These are phyloP conservation scores for Mycogone perniciosa DNA, from an alignment of 2,329 filamentous ascomycete genomes.

Conservation along the genomic window DNA sequence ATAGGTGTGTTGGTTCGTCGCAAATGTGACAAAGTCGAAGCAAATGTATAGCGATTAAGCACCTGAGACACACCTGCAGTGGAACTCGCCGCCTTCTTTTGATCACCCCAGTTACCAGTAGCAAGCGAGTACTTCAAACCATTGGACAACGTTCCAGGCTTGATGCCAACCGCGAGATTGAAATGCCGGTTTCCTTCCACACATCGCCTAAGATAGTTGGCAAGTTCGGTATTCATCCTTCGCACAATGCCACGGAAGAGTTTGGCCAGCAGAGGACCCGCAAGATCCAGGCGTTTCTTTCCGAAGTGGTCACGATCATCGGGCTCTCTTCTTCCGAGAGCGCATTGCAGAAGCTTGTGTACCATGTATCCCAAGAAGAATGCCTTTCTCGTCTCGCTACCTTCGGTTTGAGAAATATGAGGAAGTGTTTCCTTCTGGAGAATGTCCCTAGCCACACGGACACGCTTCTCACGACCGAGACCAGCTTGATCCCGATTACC, in stretches of 20 bases:
- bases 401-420: constrained; percentile 92
- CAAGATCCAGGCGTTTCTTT: constrained; percentile 95
- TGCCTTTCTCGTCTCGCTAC: constrained; percentile 90
- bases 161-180: constrained; percentile 84
- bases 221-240: constrained; percentile 84
- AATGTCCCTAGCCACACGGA: constrained; percentile 87
- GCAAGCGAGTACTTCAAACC: constrained; percentile 95
- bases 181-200: constrained; percentile 87
- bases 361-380: constrained; percentile 99
- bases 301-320: constrained; percentile 99
- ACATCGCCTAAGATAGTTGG: constrained; percentile 84
- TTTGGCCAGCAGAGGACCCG: constrained; percentile 90
- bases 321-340: constrained; percentile 84
- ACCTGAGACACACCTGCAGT: constrained; percentile 98
- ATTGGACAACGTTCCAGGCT: constrained; percentile 84
- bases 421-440: constrained; percentile 95
- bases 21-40: constrained; percentile 93
- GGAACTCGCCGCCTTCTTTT: constrained; percentile 93
- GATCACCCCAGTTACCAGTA: constrained; percentile 98
- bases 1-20: constrained; percentile 96
- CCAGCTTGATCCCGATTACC: constrained; percentile 57
- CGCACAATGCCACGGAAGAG: constrained; percentile 89
- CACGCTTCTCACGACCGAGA: constrained; percentile 76
- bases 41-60: constrained; percentile 94
- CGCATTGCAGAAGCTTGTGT: constrained; percentile 88